Evolutionary conservation across 2,329 filamentous ascomycete genomes (phyloP), one percentile per base, ranked within the genome.

Genomic region (Coniochaeta ligniaria): DNA sequence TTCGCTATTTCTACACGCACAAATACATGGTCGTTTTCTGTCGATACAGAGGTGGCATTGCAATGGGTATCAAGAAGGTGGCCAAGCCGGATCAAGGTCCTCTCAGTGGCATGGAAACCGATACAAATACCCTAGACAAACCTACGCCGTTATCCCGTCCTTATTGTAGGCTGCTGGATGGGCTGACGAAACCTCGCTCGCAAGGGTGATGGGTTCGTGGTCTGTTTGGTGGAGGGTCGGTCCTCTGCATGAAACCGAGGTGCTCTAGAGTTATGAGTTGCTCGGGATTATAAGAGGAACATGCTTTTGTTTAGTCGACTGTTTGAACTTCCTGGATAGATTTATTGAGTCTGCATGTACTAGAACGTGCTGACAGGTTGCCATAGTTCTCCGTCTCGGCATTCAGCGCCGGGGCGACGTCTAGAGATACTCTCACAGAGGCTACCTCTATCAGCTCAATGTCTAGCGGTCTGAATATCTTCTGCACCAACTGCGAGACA

Each of bases 41-140:
- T 43, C 47, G 31, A 16, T 56, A 3, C 58, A 24, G 12, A 31
- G 20, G 16, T 31, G 26, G 17, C 9, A 36, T 41, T 26, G 67
- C 9, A 9, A 56, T 43, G 80, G 80, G 80, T 76, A 79, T 76
- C 74, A 66, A 88, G 86, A 88, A 88, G 84, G 84, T 80, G 84
- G 75, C 80, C 81, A 78, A 73, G 75, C 78, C 78, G 72, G 77
- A 73, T 60, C 61, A 60, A 63, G 61, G 38, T 41, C 76, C 75
- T 60, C 68, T 74, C 77, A 76, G 71, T 88, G 82, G 78, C 76
- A 70, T 82, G 80, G 78, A 74, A 80, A 85, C 80, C 85, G 86
- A 88, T 89, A 88, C 85, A 85, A 83, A 75, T 84, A 80, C 84
- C 86, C 85, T 69, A 89, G 67, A 89, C 72, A 62, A 76, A 84